These are phyloP conservation scores for Lyophyllum atratum DNA, from an alignment of 768 basidiomycete genomes.

Conservation along the genomic window DNA sequence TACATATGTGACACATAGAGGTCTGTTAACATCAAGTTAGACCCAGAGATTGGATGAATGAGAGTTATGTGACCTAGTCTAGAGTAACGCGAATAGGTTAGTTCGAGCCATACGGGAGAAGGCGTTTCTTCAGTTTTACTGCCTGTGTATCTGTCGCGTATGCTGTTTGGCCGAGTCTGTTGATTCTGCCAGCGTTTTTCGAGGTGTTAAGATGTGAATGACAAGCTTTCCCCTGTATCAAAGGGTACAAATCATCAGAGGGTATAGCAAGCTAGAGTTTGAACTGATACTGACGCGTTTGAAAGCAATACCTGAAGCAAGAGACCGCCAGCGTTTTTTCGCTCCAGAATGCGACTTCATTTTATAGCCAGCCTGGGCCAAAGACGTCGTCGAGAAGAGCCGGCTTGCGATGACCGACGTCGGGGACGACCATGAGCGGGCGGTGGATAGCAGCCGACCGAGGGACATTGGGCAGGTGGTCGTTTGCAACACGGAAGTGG, in stretches of 20 bases:
- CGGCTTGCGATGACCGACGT: conserved; percentile 26
- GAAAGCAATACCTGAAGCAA: conserved; percentile 64
- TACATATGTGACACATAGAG: conserved; percentile 3
- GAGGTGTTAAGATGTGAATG: conserved; percentile 73
- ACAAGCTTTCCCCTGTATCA: conserved; percentile 61
- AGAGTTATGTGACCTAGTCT: conserved; percentile 1
- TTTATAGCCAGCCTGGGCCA: conserved; percentile 66
- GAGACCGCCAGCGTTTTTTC: conserved; percentile 78
- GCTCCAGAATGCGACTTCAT: conserved; percentile 80
- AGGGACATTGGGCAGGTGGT: conserved; percentile 11
- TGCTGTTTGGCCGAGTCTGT: conserved; percentile 62
- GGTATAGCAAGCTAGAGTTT: background rate
- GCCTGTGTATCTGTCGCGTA: conserved; percentile 71
- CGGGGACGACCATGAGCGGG: conserved; percentile 16
- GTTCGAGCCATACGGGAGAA: conserved; percentile 67
- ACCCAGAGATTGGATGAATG: background rate
- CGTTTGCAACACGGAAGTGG: background rate
- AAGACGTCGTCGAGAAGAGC: conserved; percentile 61
- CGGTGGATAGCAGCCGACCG: conserved; percentile 7
- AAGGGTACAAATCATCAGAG: background rate
- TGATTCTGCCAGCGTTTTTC: conserved; percentile 67
- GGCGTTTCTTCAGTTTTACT: conserved; percentile 59
- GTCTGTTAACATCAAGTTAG: conserved; percentile 5
- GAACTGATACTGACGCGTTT: conserved; percentile 61
- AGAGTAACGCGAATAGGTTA: conserved; percentile 10